Percentiles rank a stretch among this genome's conserved stretches.
Conservation (phyloP, 2,329 filamentous ascomycete species). For the Ampelomyces quisqualis region DNA sequence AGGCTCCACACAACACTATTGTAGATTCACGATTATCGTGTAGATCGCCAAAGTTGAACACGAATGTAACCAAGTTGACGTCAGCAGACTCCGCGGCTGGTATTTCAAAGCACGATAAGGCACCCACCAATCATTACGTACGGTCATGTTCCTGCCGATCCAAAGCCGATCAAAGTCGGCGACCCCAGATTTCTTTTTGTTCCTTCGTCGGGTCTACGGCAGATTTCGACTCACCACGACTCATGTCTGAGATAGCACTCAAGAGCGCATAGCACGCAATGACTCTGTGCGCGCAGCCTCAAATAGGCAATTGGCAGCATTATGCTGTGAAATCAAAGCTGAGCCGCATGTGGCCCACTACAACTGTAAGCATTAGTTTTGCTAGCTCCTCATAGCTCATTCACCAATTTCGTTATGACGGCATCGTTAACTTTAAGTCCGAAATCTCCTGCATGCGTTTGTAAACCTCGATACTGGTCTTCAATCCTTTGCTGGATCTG, state of each 20-base stretch:
- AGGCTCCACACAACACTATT: no score
- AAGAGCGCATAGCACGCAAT: not conserved
- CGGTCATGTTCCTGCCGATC: not conserved
- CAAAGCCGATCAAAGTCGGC: not conserved
- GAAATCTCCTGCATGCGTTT: slow-evolving; percentile 13
- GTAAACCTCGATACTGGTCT: slow-evolving; percentile 6
- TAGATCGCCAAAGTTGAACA: no score
- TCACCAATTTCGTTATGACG: slow-evolving; percentile 16
- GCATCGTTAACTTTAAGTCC: slow-evolving; percentile 12
- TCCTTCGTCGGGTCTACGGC: not conserved
- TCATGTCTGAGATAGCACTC: not conserved
- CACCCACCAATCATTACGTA: not conserved
- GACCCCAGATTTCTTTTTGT: not conserved
- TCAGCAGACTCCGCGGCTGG: not conserved
- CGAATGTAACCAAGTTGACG: not conserved
- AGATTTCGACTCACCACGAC: not conserved
- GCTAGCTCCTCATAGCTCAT: slow-evolving; percentile 6
- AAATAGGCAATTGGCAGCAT: not conserved
- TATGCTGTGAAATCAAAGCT: not conserved
- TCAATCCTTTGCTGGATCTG: no score
- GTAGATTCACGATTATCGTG: no score
- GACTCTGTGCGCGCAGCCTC: not conserved
- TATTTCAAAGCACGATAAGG: not conserved
- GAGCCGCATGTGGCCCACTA: slow-evolving; percentile 3
- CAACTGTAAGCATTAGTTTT: not conserved